These are phyloP conservation scores for Ensete glaucum DNA, from an alignment of 176 grass and related monocot genomes.

Conservation along the genomic window DNA sequence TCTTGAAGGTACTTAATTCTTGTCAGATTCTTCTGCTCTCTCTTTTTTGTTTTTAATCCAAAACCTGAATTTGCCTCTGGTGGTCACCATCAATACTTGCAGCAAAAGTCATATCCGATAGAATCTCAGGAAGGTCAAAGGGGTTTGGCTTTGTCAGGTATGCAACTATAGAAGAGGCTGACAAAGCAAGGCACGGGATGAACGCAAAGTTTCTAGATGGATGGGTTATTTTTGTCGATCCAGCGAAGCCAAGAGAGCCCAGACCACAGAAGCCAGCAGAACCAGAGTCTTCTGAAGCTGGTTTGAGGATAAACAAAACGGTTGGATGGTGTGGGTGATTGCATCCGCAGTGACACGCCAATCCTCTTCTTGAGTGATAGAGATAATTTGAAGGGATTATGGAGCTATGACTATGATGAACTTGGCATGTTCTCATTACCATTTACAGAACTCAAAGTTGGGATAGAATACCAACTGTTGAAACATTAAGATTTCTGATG, in stretches of 20 bases:
- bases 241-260: conserved; percentile 60
- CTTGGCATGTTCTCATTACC: no score
- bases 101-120: conserved; percentile 75
- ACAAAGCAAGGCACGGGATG: conserved; percentile 67
- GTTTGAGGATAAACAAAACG: conserved; percentile 57
- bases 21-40: not conserved
- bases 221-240: conserved; percentile 95
- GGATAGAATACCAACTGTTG: no score
- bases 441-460: no score
- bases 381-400: no score
- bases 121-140: conserved; percentile 78
- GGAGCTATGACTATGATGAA: no score
- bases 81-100: not conserved
- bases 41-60: not conserved
- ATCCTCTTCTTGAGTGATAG: no score
- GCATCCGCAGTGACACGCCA: no score
- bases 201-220: conserved; percentile 87
- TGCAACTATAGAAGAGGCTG: conserved; percentile 57
- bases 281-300: conserved; percentile 22
- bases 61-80: not conserved
- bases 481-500: no score
- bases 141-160: conserved; percentile 80
- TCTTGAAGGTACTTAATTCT: conserved; percentile 44
- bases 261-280: conserved; percentile 24
- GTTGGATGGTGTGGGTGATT: conserved; percentile 64